Evolutionary conservation across 306 rosid species (phyloP).

Genomic region (Bauhinia variegata): DNA sequence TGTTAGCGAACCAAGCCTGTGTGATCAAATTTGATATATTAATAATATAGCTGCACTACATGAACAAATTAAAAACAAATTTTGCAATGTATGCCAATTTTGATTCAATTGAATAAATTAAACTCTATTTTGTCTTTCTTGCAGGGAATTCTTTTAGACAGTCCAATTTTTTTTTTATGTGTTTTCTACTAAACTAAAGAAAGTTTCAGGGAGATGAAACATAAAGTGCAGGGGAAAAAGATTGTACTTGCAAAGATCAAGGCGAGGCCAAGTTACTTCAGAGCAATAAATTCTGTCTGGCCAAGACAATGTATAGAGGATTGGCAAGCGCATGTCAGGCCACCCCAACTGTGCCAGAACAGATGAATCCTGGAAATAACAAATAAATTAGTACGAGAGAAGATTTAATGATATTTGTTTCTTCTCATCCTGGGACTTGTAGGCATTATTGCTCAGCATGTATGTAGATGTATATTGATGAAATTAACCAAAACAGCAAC

Average conservation of each 20-base stretch:
- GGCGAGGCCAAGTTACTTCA: constrained; percentile 97
- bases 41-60: too few species aligned
- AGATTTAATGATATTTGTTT: constrained; percentile 5
- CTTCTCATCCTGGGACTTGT: not conserved
- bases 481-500: constrained; percentile 5
- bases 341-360: constrained; percentile 94
- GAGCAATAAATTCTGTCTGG: constrained; percentile 93
- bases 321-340: constrained; percentile 99
- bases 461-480: constrained; percentile 1
- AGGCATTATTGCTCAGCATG: constrained; percentile 4
- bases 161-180: too few species aligned
- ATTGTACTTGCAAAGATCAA: constrained; percentile 92
- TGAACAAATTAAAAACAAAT: too few species aligned
- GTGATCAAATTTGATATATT: constrained; percentile 28
- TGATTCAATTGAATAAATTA: too few species aligned
- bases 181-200: too few species aligned
- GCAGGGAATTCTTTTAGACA: too few species aligned
- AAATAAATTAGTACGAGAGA: constrained; percentile 4
- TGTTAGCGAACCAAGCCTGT: constrained; percentile 96
- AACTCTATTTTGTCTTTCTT: too few species aligned
- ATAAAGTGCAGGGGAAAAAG: constrained; percentile 33
- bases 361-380: constrained; percentile 82
- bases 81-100: too few species aligned
- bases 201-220: constrained; percentile 27
- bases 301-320: constrained; percentile 95